A percentile compares a stretch with the other conserved stretches of the same genome.
Evolutionary conservation across 148 eudicot species (phyloP).

Genomic region (Amaranthus palmeri): DNA sequence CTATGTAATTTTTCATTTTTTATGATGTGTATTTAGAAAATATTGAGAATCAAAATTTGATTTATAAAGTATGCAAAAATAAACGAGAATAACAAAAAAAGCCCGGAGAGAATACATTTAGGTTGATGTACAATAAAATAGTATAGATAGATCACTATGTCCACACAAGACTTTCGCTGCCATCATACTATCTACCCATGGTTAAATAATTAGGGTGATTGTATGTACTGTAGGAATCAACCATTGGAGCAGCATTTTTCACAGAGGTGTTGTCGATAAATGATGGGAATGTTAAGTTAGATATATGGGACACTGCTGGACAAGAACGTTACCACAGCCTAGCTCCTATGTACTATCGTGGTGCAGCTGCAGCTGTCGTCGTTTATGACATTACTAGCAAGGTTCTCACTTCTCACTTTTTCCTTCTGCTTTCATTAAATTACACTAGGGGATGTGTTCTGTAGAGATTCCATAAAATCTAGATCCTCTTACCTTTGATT

Average conservation of each 20-base stretch:
- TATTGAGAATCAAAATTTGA: no score
- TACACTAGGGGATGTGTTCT: neutral
- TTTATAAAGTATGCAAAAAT: no score
- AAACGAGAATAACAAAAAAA: no score
- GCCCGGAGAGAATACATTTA: no score
- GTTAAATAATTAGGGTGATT: neutral
- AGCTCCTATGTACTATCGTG: conserved; percentile 85
- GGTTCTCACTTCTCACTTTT: conserved; percentile 24
- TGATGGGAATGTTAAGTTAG: conserved; percentile 58
- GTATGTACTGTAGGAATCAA: conserved; percentile 48
- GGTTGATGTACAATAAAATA: no score
- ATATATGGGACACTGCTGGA: conserved; percentile 87
- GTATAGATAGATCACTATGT: no score
- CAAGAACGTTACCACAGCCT: conserved; percentile 78
- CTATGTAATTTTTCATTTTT: no score
- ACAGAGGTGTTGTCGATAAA: conserved; percentile 53
- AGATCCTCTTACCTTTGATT: no score
- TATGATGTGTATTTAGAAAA: no score
- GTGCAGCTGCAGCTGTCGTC: conserved; percentile 70
- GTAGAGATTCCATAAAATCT: no score
- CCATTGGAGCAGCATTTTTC: conserved; percentile 86
- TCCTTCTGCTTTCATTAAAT: neutral
- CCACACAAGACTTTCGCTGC: no score
- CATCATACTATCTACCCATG: neutral
- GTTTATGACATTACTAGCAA: conserved; percentile 68